A percentile compares a stretch with the other conserved stretches of the same genome.
Evolutionary conservation across 2,329 filamentous ascomycete species (phyloP).

Genomic region (Colletotrichum abscissum): DNA sequence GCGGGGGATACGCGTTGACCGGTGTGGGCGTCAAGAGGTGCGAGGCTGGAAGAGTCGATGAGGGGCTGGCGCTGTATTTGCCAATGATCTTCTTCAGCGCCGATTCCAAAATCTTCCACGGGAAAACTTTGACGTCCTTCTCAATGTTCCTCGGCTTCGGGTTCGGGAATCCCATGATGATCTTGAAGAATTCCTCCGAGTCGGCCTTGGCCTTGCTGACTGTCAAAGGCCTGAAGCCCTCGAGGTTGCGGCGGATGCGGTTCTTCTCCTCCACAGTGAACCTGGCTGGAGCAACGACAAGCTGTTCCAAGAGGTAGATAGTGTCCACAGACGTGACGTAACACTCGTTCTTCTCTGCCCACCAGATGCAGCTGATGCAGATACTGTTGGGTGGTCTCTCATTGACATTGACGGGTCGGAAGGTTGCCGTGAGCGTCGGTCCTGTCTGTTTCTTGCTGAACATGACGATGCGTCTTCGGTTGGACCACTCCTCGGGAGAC

Average conservation of each 20-base stretch:
- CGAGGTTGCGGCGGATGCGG: conserved; percentile 92
- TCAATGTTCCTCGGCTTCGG: conserved; percentile 98
- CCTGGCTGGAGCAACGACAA: conserved; percentile 78
- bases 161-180: conserved; percentile 97
- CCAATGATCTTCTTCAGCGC: conserved; percentile 98
- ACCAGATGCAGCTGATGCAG: conserved; percentile 97
- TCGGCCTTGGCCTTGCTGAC: conserved; percentile 94
- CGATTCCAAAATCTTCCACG: conserved; percentile 88
- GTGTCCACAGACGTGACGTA: conserved; percentile 98
- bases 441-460: conserved; percentile 87
- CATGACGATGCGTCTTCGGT: conserved; percentile 85
- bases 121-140: conserved; percentile 99
- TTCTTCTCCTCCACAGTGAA: conserved; percentile 99
- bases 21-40: conserved; percentile 55
- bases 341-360: conserved; percentile 90
- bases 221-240: conserved; percentile 91
- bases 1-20: conserved; percentile 51
- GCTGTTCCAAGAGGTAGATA: conserved; percentile 91
- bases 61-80: conserved; percentile 80
- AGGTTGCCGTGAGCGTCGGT: conserved; percentile 83
- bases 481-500: conserved; percentile 83
- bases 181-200: conserved; percentile 97
- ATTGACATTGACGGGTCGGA: conserved; percentile 81
- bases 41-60: conserved; percentile 49
- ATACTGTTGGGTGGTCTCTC: conserved; percentile 87